phyloP scores from a whole-genome alignment of 768 basidiomycete species.

The Tylopilus sp. region DNA sequence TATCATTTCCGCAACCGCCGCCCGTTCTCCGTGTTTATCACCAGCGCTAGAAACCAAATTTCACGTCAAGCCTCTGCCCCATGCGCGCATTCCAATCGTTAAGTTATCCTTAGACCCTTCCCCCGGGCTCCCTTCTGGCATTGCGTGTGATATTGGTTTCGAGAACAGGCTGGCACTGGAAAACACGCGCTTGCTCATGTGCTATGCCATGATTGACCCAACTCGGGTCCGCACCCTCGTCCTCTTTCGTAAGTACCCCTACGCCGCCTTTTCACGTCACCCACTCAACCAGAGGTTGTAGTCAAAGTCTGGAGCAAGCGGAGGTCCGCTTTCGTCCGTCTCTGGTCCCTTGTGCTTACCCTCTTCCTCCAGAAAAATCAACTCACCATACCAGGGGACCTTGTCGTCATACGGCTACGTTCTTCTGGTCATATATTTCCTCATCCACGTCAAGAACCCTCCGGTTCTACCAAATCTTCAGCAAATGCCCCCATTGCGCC shows the following conservation, averaged over 20 bases:
- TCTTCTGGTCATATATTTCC: slow-evolving; percentile 95
- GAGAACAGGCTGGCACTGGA: slow-evolving; percentile 96
- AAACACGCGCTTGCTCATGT: slow-evolving; percentile 93
- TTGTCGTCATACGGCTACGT: slow-evolving; percentile 97
- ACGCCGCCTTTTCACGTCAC: slow-evolving; percentile 6
- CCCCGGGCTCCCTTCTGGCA: slow-evolving; percentile 75
- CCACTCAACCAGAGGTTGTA: slow-evolving; percentile 31
- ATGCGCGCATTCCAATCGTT: slow-evolving; percentile 97
- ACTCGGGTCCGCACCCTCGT: slow-evolving; percentile 91
- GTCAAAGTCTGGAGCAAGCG: slow-evolving; percentile 99
- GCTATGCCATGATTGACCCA: slow-evolving; percentile 96
- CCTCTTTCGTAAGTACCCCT: slow-evolving; percentile 78
- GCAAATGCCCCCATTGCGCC: slow-evolving; percentile 87
- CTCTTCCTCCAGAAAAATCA: slow-evolving; percentile 75
- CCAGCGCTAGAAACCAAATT: slow-evolving; percentile 83
- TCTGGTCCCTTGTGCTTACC: neutral
- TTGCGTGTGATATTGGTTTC: slow-evolving; percentile 98
- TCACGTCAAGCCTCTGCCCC: slow-evolving; percentile 91
- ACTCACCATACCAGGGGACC: slow-evolving; percentile 96
- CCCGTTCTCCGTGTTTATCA: slow-evolving; percentile 11
- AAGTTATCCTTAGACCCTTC: slow-evolving; percentile 92
- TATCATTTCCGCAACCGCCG: slow-evolving; percentile 16
- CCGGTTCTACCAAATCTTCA: slow-evolving; percentile 95
- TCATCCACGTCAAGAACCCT: slow-evolving; percentile 96
- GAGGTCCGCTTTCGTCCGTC: slow-evolving; percentile 46